Base-by-base conservation (phyloP, 176 grass and related monocot species). In the Paspalum vaginatum region DNA sequence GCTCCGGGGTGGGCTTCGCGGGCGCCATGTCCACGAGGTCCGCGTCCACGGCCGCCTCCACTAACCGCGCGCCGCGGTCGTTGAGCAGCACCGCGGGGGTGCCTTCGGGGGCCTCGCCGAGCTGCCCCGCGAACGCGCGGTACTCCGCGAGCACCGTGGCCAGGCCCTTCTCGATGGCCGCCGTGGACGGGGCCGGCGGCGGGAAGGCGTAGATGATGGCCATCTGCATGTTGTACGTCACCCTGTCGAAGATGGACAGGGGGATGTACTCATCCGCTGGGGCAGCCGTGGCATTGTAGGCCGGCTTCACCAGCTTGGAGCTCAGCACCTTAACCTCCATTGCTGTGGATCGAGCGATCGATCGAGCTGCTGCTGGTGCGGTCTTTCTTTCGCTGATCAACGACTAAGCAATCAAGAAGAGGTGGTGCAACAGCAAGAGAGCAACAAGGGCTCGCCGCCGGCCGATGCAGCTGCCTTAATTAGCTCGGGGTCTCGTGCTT, bases 241-340 rank as follows among this genome's bases (percentile, higher is more conserved):
- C 73, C 75, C 24, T 85, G 54, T 93, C 94, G 85, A 97, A 97
- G 47, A 93, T 48, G 16, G 78, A 89, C 61, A 97, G 37, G 8
- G 85, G 85, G 25, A 89, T 48, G 62, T 71, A 58, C 39, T 80
- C 20, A 2, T 26, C n/a, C 2, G 21, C 60, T 3, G 9, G 24
- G 50, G 11, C 26, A 8, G n/a, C 27, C 21, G 79, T 50, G 51
- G 24, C 85, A 65, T 71, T 79, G 81, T 91, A 85, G 32, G 62
- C 65, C 2, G 93, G 89, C 76, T 81, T 87, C 5, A 95, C 63
- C 56, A 85, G 78, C 67, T 74, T 85, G 18, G 81, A 89, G 79
- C 89, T 92, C 79, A 80, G 65, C 45, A 92, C 85, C 70, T 81
- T 85, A 8, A 95, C 74, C 77, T 95, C 85, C 93, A 95, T 89